Conservation (phyloP, 352 stramenopile species). For the Phytophthora pistaciae region DNA sequence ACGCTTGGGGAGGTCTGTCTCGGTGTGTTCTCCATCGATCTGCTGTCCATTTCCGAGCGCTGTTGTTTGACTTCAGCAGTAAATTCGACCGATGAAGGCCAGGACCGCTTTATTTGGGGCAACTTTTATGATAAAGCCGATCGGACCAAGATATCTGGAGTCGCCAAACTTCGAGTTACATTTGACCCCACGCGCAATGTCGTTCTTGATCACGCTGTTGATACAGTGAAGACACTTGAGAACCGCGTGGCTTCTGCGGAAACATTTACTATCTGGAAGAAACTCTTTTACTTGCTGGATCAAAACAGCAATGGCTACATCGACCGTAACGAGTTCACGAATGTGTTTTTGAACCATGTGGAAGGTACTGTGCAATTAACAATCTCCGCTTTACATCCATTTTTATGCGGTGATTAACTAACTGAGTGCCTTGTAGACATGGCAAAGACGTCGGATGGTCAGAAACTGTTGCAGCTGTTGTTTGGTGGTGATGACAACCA, state of each 20-base stretch:
- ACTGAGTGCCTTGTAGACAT: slow-evolving; percentile 37
- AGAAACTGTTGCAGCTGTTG: slow-evolving; percentile 50
- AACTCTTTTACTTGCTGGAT: slow-evolving; percentile 78
- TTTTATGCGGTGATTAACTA: not conserved
- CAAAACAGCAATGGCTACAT: slow-evolving; percentile 61
- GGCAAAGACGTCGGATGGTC: slow-evolving; percentile 42
- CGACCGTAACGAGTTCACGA: slow-evolving; percentile 65
- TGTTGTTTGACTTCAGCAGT: slow-evolving; percentile 9
- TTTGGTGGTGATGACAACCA: slow-evolving; percentile 20
- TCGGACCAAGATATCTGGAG: slow-evolving; percentile 13
- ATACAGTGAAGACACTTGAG: not conserved
- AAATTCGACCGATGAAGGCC: not conserved
- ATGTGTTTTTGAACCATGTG: slow-evolving; percentile 46
- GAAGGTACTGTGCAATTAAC: slow-evolving; percentile 36
- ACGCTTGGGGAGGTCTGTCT: slow-evolving; percentile 41
- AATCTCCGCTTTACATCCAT: not conserved
- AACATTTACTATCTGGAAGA: slow-evolving; percentile 62
- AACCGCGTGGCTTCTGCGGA: slow-evolving; percentile 30
- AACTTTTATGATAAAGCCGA: slow-evolving; percentile 34
- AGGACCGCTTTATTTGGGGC: slow-evolving; percentile 24
- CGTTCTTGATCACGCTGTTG: not conserved
- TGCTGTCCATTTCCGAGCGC: slow-evolving; percentile 11
- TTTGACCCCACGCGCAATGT: slow-evolving; percentile 13
- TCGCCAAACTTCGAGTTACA: slow-evolving; percentile 26
- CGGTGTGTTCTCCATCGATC: slow-evolving; percentile 30